Percentiles rank a stretch among this genome's conserved stretches.
phyloP scores from a whole-genome alignment of 306 rosid species.

The Echinosophora koreensis region DNA sequence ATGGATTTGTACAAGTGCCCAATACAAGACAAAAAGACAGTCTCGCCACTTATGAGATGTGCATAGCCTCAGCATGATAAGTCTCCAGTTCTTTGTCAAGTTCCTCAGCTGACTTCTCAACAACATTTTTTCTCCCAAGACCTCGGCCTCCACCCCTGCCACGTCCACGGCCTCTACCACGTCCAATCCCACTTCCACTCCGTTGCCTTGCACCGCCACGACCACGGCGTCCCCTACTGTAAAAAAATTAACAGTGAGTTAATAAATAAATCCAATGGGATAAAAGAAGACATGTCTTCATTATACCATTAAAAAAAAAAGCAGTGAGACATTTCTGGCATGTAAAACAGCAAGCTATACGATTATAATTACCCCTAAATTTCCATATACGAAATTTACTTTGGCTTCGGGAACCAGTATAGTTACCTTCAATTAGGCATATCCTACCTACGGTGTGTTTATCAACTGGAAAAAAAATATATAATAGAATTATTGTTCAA shows the following conservation, averaged over 20 bases:
- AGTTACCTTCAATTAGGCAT: background rate
- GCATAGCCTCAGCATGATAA: constrained; percentile 89
- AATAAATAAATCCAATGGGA: background rate
- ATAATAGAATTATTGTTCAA: too few species aligned
- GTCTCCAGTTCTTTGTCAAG: constrained; percentile 88
- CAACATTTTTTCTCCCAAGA: constrained; percentile 62
- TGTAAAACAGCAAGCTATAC: background rate
- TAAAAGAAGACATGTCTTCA: background rate
- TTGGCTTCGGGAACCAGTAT: background rate
- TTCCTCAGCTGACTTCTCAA: constrained; percentile 83
- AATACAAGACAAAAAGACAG: constrained; percentile 5
- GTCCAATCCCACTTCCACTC: constrained; percentile 46
- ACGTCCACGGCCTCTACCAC: constrained; percentile 56
- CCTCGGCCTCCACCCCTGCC: constrained; percentile 48
- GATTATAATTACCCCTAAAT: background rate
- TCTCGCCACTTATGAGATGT: constrained; percentile 51
- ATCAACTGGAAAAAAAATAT: too few species aligned
- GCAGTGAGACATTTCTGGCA: background rate
- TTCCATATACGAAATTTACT: background rate
- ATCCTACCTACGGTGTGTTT: too few species aligned
- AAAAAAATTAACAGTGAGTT: too few species aligned
- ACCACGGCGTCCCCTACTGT: constrained; percentile 63
- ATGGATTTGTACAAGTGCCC: constrained; percentile 62
- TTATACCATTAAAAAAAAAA: background rate
- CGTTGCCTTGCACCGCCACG: constrained; percentile 61